Percentiles rank a stretch among this genome's conserved stretches.
phyloP scores from a whole-genome alignment of 805 yeast species.

The Saccharomycopsis malanga region DNA sequence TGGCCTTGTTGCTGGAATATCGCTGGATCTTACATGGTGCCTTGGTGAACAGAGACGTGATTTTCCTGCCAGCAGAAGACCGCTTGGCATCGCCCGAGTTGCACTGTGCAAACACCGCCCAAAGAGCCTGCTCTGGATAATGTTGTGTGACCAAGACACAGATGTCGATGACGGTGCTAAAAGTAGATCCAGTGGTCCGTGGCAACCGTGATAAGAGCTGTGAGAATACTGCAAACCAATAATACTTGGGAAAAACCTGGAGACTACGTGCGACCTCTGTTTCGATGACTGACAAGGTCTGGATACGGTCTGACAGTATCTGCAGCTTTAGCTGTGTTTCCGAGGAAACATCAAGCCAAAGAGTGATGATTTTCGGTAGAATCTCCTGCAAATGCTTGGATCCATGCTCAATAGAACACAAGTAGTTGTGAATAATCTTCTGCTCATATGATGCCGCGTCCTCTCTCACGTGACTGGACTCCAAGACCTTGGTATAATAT shows the following conservation, averaged over 20 bases:
- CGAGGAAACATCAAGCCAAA: constrained; percentile 71
- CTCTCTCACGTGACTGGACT: constrained; percentile 43
- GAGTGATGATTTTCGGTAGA: constrained; percentile 79
- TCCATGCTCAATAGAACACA: constrained; percentile 55
- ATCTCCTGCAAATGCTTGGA: constrained; percentile 70
- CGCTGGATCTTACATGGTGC: constrained; percentile 14
- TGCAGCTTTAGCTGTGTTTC: constrained; percentile 31
- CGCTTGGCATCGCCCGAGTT: constrained; percentile 50
- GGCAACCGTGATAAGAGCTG: constrained; percentile 76
- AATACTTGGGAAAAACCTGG: constrained; percentile 42
- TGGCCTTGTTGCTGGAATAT: constrained; percentile 20
- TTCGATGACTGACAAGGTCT: constrained; percentile 23
- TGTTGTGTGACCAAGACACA: constrained; percentile 48
- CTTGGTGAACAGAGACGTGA: constrained; percentile 10
- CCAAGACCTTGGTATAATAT: constrained; percentile 71
- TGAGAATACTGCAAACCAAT: constrained; percentile 79
- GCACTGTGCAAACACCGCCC: constrained; percentile 69
- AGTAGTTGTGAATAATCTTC: constrained; percentile 48
- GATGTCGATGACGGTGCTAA: constrained; percentile 48
- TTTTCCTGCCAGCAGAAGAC: constrained; percentile 27
- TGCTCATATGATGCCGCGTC: constrained; percentile 42
- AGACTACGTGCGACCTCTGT: constrained; percentile 38
- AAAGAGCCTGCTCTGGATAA: constrained; percentile 80
- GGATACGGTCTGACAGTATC: neutral
- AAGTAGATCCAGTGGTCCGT: constrained; percentile 53